Conservation (phyloP, 352 stramenopile genomes). For the Aphanomyces stellatus region DNA sequence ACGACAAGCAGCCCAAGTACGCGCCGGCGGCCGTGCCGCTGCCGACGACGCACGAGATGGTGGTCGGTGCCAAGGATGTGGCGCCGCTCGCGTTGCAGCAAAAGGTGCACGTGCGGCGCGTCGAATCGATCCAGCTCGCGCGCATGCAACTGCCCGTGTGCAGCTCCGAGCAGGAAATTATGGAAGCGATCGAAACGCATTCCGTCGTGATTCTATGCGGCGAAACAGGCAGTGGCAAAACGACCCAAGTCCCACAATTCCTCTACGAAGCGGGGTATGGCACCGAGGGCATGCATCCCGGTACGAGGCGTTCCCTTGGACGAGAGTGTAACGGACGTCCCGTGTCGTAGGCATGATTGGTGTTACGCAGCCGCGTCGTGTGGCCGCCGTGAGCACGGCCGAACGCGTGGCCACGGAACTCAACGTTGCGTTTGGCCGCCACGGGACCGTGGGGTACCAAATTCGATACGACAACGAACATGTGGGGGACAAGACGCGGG, state of each 20-base stretch:
- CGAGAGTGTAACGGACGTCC: not conserved
- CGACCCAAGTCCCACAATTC: conserved; percentile 98
- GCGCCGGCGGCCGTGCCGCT: conserved; percentile 58
- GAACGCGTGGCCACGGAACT: conserved; percentile 97
- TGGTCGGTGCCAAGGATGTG: conserved; percentile 38
- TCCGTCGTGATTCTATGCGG: conserved; percentile 97
- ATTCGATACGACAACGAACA: conserved; percentile 97
- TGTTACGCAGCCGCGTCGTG: conserved; percentile 96
- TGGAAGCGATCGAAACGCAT: conserved; percentile 93
- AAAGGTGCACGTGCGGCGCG: conserved; percentile 63
- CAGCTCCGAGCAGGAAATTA: conserved; percentile 98
- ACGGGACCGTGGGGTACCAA: conserved; percentile 92
- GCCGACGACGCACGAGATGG: conserved; percentile 52
- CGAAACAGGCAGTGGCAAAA: conserved; percentile 98
- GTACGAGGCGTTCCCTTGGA: conserved; percentile 30
- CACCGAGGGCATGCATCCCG: conserved; percentile 37
- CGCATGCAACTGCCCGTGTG: conserved; percentile 96
- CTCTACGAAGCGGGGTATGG: conserved; percentile 93
- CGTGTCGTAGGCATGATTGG: conserved; percentile 59
- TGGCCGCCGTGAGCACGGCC: conserved; percentile 97
- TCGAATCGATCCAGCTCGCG: conserved; percentile 75
- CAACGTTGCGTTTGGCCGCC: conserved; percentile 70
- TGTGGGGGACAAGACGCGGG: conserved; percentile 77
- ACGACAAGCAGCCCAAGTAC: conserved; percentile 40
- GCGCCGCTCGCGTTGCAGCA: conserved; percentile 51